Evolutionary conservation across 2,329 filamentous ascomycete genomes (phyloP), one percentile per base, ranked within the genome.

Genomic region (Fusarium albidum): DNA sequence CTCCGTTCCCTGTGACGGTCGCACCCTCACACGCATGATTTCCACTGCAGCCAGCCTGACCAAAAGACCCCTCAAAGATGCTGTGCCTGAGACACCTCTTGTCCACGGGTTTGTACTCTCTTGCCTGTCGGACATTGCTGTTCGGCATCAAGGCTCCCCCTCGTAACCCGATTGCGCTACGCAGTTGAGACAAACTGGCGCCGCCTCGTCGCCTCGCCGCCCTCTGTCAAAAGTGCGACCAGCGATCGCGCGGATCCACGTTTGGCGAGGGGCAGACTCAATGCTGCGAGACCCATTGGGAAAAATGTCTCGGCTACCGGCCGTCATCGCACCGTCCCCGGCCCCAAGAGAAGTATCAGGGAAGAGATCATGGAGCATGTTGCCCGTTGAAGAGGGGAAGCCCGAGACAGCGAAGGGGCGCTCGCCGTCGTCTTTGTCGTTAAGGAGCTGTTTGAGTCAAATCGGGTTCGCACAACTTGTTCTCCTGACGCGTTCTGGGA

Each of bases 71-170:
- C 29, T 39, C 34, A 48, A 49, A 51, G 55, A 49, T 44, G 51
- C 49, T 18, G 32, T 40, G 49, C 46, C 59, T 62, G 42, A 56
- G 57, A 55, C 49, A 27, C 51, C 38, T 61, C 33, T 45, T 45
- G 34, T 34, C 18, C 39, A 31, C 28, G 15, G n/a, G 45, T 41
- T 48, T 17, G 40, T 25, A 14, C 21, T 52, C 43, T 41, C 45
- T 64, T 65, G 46, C 54, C 33, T 52, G 43, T 39, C 28, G 50
- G 49, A 52, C 52, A 58, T 52, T 50, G 40, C 41, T 53, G 53
- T 55, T 65, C 47, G 45, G 43, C 39, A 56, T 62, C 37, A 49
- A 41, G 21, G 5, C 33, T 38, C 54, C 33, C 28, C 59, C 51
- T 52, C 33, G 40, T 58, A 49, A 49, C 25, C 39, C 33, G 33